Base-by-base conservation (phyloP, 192 early-diverging fungal genomes). In the Kickxella alabastrina region DNA sequence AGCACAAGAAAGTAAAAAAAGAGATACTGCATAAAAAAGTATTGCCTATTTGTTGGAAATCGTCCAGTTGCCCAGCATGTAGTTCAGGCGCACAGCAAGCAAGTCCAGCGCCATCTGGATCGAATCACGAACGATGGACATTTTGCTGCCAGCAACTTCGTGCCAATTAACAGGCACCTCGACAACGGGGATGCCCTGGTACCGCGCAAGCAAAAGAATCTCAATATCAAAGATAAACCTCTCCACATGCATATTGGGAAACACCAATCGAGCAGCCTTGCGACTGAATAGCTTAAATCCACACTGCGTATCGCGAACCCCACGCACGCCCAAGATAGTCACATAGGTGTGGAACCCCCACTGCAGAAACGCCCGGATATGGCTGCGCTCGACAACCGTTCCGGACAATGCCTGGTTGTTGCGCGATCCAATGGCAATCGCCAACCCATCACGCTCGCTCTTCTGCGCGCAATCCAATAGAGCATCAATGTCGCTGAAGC, bases 181-280 rank as follows among this genome's bases (percentile, higher is more conserved):
- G 5, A 69, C 78, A 24, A 98, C 83, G 3, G 88, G 90, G 18
- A 93, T 89, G 1, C 68, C 40, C 21, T 82, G 73, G 37, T 79
- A 73, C 24, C 82, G 62, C 2, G 91, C 92, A 45, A 96, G 79
- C 61, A 98, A 78, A 34, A 98, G 70, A 42, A 93, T 71, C 70
- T 98, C 95, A 46, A 98, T 91, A 65, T 98, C 95, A 77, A 98
- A 98, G 64, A 98, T 95, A 87, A 93, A 98, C 19, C 95, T 79
- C 59, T 95, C 89, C 3, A 92, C 91, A 47, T 98, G 95, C 88
- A 96, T 91, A 59, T 84, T 83, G 17, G 86, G 82, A 54, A 93
- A 92, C 31, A 98, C 86, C 25, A 64, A 57, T 35, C 77, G 77
- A 0, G 88, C 92, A 0, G 92, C 81, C 18, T 68, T 59, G 14